Evolutionary conservation across 2,329 filamentous ascomycete species (phyloP).

Genomic region (Pestalotiopsis fici): DNA sequence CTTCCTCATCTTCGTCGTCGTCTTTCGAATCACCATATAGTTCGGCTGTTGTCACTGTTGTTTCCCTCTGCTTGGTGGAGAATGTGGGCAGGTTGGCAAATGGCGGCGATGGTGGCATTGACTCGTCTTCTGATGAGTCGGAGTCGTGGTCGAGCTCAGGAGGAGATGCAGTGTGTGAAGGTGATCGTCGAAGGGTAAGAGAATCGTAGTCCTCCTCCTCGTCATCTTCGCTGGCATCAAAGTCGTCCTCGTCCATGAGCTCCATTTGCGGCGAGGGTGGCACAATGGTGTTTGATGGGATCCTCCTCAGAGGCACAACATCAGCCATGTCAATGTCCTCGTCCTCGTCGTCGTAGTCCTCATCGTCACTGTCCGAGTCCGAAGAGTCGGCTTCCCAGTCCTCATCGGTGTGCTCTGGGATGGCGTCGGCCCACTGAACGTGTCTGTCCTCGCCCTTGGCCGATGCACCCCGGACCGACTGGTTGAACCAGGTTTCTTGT

Average conservation of each 20-base stretch:
- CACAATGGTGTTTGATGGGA: conserved; percentile 36
- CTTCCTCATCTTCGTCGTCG: conserved; percentile 31
- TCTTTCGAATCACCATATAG: conserved; percentile 31
- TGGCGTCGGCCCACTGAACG: conserved; percentile 84
- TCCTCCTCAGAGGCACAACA: conserved; percentile 46
- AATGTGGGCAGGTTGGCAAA: conserved; percentile 59
- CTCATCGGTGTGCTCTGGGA: conserved; percentile 72
- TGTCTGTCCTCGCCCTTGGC: conserved; percentile 63
- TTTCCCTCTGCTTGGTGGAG: conserved; percentile 54
- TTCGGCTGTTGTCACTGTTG: conserved; percentile 29
- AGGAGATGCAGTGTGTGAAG: conserved; percentile 65
- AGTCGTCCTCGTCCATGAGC: conserved; percentile 35
- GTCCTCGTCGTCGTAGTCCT: conserved; percentile 42
- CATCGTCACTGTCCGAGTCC: conserved; percentile 54
- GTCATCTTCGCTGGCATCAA: conserved; percentile 39
- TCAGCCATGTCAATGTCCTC: conserved; percentile 57
- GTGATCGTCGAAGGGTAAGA: conserved; percentile 68
- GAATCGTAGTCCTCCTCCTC: conserved; percentile 59
- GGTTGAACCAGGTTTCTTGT: conserved; percentile 98
- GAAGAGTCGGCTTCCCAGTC: conserved; percentile 67
- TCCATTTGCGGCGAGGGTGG: conserved; percentile 33
- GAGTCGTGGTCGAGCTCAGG: conserved; percentile 72
- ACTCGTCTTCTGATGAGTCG: conserved; percentile 72
- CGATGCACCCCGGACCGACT: conserved; percentile 79
- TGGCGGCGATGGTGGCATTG: conserved; percentile 72